Evolutionary conservation across 2,329 filamentous ascomycete species (phyloP), one percentile per base, ranked within the genome.

Genomic region (Fusarium coffeatum): DNA sequence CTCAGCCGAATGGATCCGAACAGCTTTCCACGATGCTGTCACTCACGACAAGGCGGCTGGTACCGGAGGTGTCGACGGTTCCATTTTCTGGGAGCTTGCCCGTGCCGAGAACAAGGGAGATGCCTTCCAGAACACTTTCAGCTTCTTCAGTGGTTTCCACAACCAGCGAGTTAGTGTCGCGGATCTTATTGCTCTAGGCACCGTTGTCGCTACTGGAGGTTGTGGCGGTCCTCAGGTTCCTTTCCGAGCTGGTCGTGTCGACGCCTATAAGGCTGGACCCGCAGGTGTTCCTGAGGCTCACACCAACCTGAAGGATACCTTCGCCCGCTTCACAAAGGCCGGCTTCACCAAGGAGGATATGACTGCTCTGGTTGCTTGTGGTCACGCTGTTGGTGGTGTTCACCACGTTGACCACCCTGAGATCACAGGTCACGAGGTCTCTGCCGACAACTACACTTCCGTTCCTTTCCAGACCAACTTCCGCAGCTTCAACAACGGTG

Each of bases 361-460:
- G 79, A 80, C 79, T 7, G 64, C 76, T 2, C 64, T 80, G 62
- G 78, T 80, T 15, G 78, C 79, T 1, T 80, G 79, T 32, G 79
- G 79, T 0, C 79, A 80, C 48, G 76, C 76, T 0, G 59, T 80
- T 1, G 79, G 79, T 2, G 83, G 84, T 15, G 83, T 86, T 2
- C 83, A 86, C 71, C 77, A 79, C 23, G 76, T 69, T 4, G 77
- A 82, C 49, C 83, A 82, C 56, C 81, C 80, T 0, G 76, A 82
- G 16, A 83, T 88, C 37, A 59, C 63, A 5, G 45, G 41, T 0
- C 54, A 61, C 9, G 37, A 61, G 16, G 27, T 48, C 0, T 41
- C 66, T 10, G 53, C 55, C 6, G 56, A 63, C 16, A 72, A 73
- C 30, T 72, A 79, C 16, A 80, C 78, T 7, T 76, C 74, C 72